These are phyloP conservation scores for Zygotorulaspora chibaensis DNA, from an alignment of 805 yeast species.

Conservation along the genomic window DNA sequence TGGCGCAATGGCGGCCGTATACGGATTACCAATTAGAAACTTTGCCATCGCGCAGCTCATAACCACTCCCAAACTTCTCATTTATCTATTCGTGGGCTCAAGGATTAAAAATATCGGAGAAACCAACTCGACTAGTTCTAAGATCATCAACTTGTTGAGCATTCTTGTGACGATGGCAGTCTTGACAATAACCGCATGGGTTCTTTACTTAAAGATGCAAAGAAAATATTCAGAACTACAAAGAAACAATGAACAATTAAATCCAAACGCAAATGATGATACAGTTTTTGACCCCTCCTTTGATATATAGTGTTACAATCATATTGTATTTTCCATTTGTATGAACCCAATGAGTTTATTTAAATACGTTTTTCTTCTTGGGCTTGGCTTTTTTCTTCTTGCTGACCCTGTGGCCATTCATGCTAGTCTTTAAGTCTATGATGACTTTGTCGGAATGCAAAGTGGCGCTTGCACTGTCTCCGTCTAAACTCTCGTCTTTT, in stretches of 20 bases:
- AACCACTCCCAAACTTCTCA: slow-evolving; percentile 77
- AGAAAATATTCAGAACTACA: slow-evolving; percentile 35
- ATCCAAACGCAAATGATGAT: slow-evolving; percentile 2
- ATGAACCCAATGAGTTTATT: background rate
- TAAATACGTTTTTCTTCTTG: slow-evolving; percentile 7
- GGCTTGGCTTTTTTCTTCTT: slow-evolving; percentile 5
- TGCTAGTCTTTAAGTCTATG: slow-evolving; percentile 1
- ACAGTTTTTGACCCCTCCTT: slow-evolving; percentile 14
- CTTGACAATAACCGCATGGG: slow-evolving; percentile 56
- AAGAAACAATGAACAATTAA: slow-evolving; percentile 14
- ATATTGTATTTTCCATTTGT: background rate
- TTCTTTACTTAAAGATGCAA: slow-evolving; percentile 56
- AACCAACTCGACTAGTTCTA: slow-evolving; percentile 45
- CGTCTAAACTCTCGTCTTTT: background rate
- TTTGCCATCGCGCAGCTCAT: slow-evolving; percentile 68
- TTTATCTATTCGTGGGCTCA: slow-evolving; percentile 74
- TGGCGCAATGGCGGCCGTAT: slow-evolving; percentile 88
- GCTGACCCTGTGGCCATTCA: background rate
- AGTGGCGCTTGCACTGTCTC: background rate
- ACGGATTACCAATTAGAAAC: slow-evolving; percentile 58
- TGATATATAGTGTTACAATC: slow-evolving; percentile 11
- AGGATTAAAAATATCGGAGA: slow-evolving; percentile 68
- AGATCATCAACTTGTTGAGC: slow-evolving; percentile 58
- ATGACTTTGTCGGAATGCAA: background rate
- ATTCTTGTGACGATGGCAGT: slow-evolving; percentile 53